phyloP scores from a whole-genome alignment of 2,329 filamentous ascomycete species.

The Coccinonectria pachysandricola region DNA sequence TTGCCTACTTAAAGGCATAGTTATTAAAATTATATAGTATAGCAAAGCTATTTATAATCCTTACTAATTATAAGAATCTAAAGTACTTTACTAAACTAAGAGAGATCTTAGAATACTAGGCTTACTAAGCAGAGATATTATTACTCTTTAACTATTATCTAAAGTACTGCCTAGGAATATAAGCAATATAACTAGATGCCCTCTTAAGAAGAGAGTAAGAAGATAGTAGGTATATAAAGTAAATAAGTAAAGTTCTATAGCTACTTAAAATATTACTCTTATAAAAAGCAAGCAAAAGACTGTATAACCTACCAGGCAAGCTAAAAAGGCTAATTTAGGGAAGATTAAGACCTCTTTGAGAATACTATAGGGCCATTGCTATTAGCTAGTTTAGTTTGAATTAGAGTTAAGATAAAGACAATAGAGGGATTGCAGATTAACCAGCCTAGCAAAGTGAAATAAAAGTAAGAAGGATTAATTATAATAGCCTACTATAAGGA shows the following conservation, averaged over 20 bases:
- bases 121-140: constrained; percentile 1
- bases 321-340: background rate
- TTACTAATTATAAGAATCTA: constrained; percentile 7
- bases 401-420: too few relatives aligned
- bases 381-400: too few relatives aligned
- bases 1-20: constrained; percentile 6
- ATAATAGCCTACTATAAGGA: background rate
- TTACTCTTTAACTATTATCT: background rate
- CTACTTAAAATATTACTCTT: background rate
- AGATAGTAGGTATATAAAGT: background rate
- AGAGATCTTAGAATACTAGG: constrained; percentile 2
- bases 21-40: constrained; percentile 2
- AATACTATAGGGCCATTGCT: too few relatives aligned
- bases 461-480: background rate
- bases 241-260: background rate
- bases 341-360: background rate
- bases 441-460: too few relatives aligned
- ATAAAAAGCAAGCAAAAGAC: background rate
- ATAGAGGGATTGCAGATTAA: too few relatives aligned
- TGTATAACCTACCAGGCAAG: background rate
- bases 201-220: constrained; percentile 1
- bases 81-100: constrained; percentile 8
- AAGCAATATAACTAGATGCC: background rate
- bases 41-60: constrained; percentile 3
- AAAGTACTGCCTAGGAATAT: background rate